phyloP scores from a whole-genome alignment of 441 rosid genomes.

The Kokia cookei region DNA sequence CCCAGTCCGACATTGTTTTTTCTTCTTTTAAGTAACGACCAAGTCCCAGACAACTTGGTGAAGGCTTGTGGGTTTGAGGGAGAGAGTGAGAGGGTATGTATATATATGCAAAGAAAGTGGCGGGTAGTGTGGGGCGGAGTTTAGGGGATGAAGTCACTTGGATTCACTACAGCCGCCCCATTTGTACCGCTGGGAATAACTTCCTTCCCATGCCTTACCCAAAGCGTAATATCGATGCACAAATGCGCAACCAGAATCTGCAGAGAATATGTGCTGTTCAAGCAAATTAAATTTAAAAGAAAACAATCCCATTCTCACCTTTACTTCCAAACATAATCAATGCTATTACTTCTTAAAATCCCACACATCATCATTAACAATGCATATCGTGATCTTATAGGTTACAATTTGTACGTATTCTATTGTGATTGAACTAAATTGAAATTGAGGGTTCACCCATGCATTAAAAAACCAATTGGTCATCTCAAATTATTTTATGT shows the following conservation, averaged over 20 bases:
- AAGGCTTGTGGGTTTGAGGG: background rate
- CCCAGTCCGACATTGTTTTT: constrained; percentile 50
- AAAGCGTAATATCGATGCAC: background rate
- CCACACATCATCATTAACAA: no score
- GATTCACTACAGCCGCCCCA: constrained; percentile 15
- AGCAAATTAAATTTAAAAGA: constrained; percentile 1
- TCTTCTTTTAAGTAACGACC: background rate
- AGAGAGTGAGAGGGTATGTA: background rate
- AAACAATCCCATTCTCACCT: background rate
- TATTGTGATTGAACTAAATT: no score
- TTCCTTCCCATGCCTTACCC: constrained; percentile 1
- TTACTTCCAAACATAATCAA: no score
- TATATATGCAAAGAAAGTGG: background rate
- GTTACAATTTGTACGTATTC: no score
- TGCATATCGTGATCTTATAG: no score
- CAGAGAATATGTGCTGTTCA: constrained; percentile 9
- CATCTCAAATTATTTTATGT: no score
- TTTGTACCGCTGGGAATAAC: constrained; percentile 8
- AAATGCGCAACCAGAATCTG: background rate
- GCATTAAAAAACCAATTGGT: no score
- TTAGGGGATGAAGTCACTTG: constrained; percentile 8
- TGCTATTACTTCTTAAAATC: no score
- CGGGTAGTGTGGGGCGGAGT: background rate
- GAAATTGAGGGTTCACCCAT: no score
- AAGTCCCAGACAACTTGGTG: background rate